phyloP scores from a whole-genome alignment of 176 grass and related monocot genomes.

The Carex kokanica region DNA sequence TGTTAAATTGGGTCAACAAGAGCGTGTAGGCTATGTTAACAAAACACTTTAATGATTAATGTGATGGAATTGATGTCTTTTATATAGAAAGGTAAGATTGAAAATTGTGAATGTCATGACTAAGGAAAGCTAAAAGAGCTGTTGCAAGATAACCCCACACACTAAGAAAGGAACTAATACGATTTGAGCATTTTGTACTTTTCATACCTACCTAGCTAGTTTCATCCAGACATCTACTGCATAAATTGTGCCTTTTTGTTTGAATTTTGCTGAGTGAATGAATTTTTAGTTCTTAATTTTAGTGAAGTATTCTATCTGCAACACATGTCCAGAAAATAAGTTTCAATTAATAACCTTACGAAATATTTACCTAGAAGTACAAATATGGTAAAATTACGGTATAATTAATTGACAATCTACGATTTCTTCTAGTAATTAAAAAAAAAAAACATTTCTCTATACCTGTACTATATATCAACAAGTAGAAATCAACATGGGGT shows the following conservation, averaged over 20 bases:
- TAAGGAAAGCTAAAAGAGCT: neutral
- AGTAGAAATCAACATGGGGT: neutral
- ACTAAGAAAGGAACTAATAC: constrained; percentile 11
- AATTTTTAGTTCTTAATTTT: too few species aligned
- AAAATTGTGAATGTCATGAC: neutral
- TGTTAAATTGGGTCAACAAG: constrained; percentile 7
- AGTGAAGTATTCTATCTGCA: too few species aligned
- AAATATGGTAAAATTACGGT: neutral
- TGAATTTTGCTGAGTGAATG: neutral
- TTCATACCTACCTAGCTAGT: neutral
- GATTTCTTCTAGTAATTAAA: neutral
- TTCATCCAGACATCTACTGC: neutral
- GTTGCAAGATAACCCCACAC: neutral
- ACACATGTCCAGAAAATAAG: too few species aligned
- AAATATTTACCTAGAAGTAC: neutral
- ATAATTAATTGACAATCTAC: neutral
- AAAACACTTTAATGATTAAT: neutral
- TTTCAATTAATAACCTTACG: too few species aligned
- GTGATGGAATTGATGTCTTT: neutral
- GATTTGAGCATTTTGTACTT: neutral
- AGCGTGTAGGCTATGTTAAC: neutral
- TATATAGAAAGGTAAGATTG: neutral
- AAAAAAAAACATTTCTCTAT: too few species aligned
- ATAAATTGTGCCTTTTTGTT: neutral
- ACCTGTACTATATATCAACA: neutral